A percentile compares a stretch with the other conserved stretches of the same genome.
These are phyloP conservation scores for Circinella minor DNA, from an alignment of 371 early-diverging fungal species.

Conservation along the genomic window DNA sequence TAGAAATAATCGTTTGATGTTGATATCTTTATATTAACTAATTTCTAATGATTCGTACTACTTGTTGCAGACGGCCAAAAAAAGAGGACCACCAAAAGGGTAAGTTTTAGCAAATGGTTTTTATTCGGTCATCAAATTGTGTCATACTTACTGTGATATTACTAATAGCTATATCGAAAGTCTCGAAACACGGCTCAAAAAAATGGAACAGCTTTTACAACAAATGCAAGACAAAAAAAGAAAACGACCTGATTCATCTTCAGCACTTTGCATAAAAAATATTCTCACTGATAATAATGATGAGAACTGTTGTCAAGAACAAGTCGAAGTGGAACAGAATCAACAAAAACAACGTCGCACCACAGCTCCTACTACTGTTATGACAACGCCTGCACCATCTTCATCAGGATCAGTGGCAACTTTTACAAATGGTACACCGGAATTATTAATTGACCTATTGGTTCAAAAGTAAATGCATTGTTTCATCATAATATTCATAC, in stretches of 20 bases:
- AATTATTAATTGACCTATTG: background rate
- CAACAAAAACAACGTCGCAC: background rate
- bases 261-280: background rate
- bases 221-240: conserved; percentile 18
- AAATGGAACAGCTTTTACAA: conserved; percentile 41
- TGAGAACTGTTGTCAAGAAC: background rate
- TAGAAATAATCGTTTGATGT: too few species aligned
- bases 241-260: background rate
- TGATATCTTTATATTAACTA: too few species aligned
- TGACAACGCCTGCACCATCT: background rate
- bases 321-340: background rate
- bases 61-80: conserved; percentile 29
- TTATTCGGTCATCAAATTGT: too few species aligned
- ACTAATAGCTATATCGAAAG: conserved; percentile 43
- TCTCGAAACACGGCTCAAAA: conserved; percentile 41
- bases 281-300: background rate
- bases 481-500: background rate
- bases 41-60: too few species aligned
- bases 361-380: background rate
- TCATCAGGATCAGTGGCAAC: background rate
- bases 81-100: conserved; percentile 53
- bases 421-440: background rate
- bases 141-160: too few species aligned
- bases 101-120: conserved; percentile 5
- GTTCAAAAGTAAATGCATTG: background rate